Evolutionary conservation across 495 filamentous ascomycete genomes (phyloP), one percentile per base, ranked within the genome.

Genomic region (Neurospora tetraspora): DNA sequence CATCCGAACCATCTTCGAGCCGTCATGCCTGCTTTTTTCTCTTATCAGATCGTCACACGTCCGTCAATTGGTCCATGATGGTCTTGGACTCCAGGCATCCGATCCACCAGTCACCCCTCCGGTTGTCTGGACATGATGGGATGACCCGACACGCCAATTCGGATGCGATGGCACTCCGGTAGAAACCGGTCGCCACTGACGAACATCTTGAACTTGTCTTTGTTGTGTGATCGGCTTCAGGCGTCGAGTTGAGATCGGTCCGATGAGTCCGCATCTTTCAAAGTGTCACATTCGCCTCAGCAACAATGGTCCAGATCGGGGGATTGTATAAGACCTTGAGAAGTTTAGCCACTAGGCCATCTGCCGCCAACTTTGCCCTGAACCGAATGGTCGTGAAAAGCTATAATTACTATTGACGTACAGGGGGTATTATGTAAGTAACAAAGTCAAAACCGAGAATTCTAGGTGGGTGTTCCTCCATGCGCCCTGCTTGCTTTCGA

Each of bases 41-140:
- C 59, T 73, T 73, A 73, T 73, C 71, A 73, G 71, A 73, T 73
- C 65, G 43, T 70, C 71, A 65, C 53, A 65, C 53, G 31, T 4
- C 53, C 53, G 31, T 65, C 53, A 65, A 65, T 65, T 34, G 53
- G 53, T 36, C 14, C 53, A 18, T 7, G 3, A 7, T 65, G 53
- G 53, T 34, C 14, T 65, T 65, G 53, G 53, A 65, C 53, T 34
- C 53, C 53, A 65, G 27, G 27, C 53, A 65, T 65, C 53, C 23
- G 12, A 34, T 65, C 53, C 53, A 65, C 53, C 53, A 34, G 12
- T 61, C 27, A 59, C 47, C 53, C 53, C 53, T 65, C 53, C 53
- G 53, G 23, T 65, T 65, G 53, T 65, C 53, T 65, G 27, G 8
- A 34, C 14, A 65, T 7, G 27, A 65, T 65, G 53, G 53, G 53